Base-by-base conservation (phyloP, 78 protist species). In the Capsaspora owczarzaki region DNA sequence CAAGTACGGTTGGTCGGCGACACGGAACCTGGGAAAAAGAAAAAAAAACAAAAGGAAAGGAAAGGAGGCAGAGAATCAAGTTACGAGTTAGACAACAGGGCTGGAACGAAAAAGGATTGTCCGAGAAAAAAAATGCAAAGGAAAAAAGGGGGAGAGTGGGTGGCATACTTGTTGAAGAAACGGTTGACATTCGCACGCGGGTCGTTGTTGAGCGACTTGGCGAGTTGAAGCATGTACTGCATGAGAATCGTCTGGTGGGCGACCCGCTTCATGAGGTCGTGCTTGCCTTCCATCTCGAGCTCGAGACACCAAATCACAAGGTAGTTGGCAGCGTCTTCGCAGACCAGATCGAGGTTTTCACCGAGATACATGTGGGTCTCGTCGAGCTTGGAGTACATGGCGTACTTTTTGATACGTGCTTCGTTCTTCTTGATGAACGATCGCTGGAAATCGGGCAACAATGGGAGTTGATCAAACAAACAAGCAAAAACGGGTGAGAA, bases 241-340 rank as follows among this genome's bases (percentile, higher is more conserved):
- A 69, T 37, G 0, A 31, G 14, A 29, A 80, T 41, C 8, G 56
- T 68, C 76, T 80, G 83, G 53, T 43, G 76, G 35, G 74, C 74
- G 14, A 80, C 83, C 23, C 25, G 1, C 33, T 49, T 22, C 84
- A 80, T 42, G 40, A n/a, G 25, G 38, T 80, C 76, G 33, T n/a
- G 25, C 81, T 83, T 77, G 44, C 49, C 83, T 33, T 84, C 87
- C 12, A 80, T 80, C 35, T 60, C 68, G 2, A 63, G 49, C 6
- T 78, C 82, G 41, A 84, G 47, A 33, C 68, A 31, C 31, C 56
- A 75, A 19, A 84, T 5, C 38, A 84, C 68, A 46, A 78, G 75
- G 51, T 43, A 84, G 82, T 61, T 80, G 44, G 83, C 82, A 5
- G 82, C 37, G 53, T 69, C 44, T 61, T 84, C 87, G 5, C 41